Evolutionary conservation across 192 early-diverging fungal species (phyloP).

Genomic region (Gaertneriomyces sp.): DNA sequence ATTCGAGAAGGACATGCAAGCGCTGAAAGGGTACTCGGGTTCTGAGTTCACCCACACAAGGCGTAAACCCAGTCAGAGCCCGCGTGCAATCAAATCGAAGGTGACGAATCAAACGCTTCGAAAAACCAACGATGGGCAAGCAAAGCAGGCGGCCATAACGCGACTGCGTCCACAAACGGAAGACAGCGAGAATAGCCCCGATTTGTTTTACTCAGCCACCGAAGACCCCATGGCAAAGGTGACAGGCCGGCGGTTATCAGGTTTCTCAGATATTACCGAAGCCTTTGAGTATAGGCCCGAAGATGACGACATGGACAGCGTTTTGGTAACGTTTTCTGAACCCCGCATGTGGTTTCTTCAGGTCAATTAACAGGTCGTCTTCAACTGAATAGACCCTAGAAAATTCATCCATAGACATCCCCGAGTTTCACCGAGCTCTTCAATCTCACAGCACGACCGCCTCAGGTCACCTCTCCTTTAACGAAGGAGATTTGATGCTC

Average conservation of each 20-base stretch:
- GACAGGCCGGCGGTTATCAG: conserved; percentile 2
- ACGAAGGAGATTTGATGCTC: conserved; percentile 1
- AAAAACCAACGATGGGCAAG: neutral
- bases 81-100: no score
- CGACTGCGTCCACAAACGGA: neutral
- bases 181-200: neutral
- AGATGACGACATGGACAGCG: conserved; percentile 5
- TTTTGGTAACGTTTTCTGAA: neutral
- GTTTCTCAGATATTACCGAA: conserved; percentile 12
- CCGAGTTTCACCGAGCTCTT: conserved; percentile 5
- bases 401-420: conserved; percentile 12
- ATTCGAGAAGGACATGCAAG: no score
- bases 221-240: neutral
- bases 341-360: no score
- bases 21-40: no score
- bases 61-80: no score
- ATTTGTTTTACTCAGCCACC: no score
- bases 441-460: neutral
- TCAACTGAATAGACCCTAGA: conserved; percentile 7
- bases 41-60: no score
- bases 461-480: conserved; percentile 5
- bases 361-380: neutral
- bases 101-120: no score
- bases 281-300: neutral
- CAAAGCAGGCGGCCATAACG: neutral